Percentiles rank a stretch among this genome's conserved stretches.
These are phyloP conservation scores for Liquidambar formosana DNA, from an alignment of 164 flowering plant species.

Conservation along the genomic window DNA sequence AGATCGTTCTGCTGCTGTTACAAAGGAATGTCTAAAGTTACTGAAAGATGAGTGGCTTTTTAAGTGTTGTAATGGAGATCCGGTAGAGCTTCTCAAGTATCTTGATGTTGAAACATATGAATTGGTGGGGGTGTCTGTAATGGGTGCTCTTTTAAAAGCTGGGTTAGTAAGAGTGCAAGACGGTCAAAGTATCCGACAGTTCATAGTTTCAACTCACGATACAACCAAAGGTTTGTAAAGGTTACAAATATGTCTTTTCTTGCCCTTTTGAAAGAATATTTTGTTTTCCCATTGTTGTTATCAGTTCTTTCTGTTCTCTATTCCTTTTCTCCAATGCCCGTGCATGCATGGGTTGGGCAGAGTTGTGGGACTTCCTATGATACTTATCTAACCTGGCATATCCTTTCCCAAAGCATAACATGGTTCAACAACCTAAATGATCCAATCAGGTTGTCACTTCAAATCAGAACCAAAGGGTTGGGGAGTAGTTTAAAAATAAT, in stretches of 20 bases:
- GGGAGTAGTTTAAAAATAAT: too few species aligned
- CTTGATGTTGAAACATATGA: conserved; percentile 99
- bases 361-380: too few species aligned
- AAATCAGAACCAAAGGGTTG: too few species aligned
- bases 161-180: conserved; percentile 54
- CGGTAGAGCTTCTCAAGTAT: conserved; percentile 75
- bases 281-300: background rate
- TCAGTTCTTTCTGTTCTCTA: background rate
- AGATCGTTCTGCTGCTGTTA: conserved; percentile 77
- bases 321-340: background rate
- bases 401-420: too few species aligned
- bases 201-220: conserved; percentile 27
- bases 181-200: conserved; percentile 52
- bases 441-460: too few species aligned
- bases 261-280: background rate
- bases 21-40: conserved; percentile 75
- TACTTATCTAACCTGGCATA: too few species aligned
- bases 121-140: conserved; percentile 75
- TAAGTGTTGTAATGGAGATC: conserved; percentile 76
- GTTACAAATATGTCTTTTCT: background rate
- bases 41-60: conserved; percentile 89
- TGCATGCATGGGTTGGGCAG: too few species aligned
- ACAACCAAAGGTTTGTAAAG: conserved; percentile 59
- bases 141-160: conserved; percentile 64
- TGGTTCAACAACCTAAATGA: too few species aligned